Evolutionary conservation across 1,139 yeast species (phyloP).

Genomic region (Taphrina pruni): DNA sequence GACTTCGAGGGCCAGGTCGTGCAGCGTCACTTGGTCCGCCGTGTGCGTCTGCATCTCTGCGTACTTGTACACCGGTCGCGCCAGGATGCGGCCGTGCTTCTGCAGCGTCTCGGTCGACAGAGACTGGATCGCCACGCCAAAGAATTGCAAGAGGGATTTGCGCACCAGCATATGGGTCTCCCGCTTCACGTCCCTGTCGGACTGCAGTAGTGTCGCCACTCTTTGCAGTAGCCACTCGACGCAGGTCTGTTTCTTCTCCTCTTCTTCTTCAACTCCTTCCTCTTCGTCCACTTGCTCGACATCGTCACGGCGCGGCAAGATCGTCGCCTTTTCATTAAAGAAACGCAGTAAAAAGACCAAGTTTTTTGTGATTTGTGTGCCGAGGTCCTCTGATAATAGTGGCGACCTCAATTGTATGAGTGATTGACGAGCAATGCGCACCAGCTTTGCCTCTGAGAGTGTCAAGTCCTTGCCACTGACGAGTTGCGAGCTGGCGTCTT

Average conservation of each 20-base stretch:
- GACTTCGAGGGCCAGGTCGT: conserved; percentile 69
- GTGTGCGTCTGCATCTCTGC: conserved; percentile 39
- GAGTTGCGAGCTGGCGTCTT: conserved; percentile 48
- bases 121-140: conserved; percentile 64
- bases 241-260: conserved; percentile 32
- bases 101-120: conserved; percentile 55
- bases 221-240: conserved; percentile 29
- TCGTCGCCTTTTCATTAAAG: conserved; percentile 63
- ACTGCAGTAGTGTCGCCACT: conserved; percentile 44
- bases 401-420: conserved; percentile 86
- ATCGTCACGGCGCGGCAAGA: conserved; percentile 50
- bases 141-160: conserved; percentile 53
- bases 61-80: conserved; percentile 42
- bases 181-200: conserved; percentile 39
- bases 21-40: conserved; percentile 51
- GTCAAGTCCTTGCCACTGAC: conserved; percentile 48
- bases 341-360: conserved; percentile 65
- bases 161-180: conserved; percentile 36
- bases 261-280: conserved; percentile 48
- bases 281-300: conserved; percentile 48
- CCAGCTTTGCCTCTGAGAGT: conserved; percentile 55
- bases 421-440: conserved; percentile 68
- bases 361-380: conserved; percentile 70
- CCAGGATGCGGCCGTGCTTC: conserved; percentile 56
- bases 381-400: conserved; percentile 66